Conservation (phyloP, 768 basidiomycete genomes). For the Amanita brunnescens region DNA sequence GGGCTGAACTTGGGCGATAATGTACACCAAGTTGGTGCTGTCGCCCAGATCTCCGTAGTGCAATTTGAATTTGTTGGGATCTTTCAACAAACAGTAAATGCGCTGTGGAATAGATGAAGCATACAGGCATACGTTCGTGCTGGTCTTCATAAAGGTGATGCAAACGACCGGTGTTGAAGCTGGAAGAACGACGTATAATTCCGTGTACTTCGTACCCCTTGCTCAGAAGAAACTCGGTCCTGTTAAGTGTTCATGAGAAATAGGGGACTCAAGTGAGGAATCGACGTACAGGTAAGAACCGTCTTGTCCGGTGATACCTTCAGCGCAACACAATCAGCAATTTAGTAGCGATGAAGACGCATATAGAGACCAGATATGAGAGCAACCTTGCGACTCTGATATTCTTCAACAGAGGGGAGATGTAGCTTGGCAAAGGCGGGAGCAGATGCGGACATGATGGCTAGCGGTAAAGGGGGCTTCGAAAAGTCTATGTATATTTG, state of each 20-base stretch:
- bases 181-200: constrained; percentile 94
- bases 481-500: not conserved
- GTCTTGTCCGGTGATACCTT: constrained; percentile 94
- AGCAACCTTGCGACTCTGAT: constrained; percentile 86
- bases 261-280: constrained; percentile 5
- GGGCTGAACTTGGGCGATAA: constrained; percentile 90
- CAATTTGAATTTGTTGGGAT: constrained; percentile 68
- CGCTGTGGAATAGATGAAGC: constrained; percentile 2
- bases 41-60: constrained; percentile 94
- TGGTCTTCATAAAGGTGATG: constrained; percentile 91
- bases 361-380: constrained; percentile 70
- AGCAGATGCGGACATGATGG: constrained; percentile 34
- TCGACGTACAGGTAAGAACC: constrained; percentile 81
- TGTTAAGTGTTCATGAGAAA: constrained; percentile 19
- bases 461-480: not conserved
- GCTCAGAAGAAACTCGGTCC: constrained; percentile 73
- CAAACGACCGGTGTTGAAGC: constrained; percentile 94
- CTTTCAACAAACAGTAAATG: constrained; percentile 22
- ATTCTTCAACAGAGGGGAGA: constrained; percentile 72
- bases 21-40: constrained; percentile 94
- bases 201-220: constrained; percentile 93
- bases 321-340: constrained; percentile 6
- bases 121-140: constrained; percentile 65
- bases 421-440: constrained; percentile 42
- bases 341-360: constrained; percentile 4